Evolutionary conservation across 2,329 filamentous ascomycete genomes (phyloP).

Genomic region (Phaeophleospora eucalypticola): DNA sequence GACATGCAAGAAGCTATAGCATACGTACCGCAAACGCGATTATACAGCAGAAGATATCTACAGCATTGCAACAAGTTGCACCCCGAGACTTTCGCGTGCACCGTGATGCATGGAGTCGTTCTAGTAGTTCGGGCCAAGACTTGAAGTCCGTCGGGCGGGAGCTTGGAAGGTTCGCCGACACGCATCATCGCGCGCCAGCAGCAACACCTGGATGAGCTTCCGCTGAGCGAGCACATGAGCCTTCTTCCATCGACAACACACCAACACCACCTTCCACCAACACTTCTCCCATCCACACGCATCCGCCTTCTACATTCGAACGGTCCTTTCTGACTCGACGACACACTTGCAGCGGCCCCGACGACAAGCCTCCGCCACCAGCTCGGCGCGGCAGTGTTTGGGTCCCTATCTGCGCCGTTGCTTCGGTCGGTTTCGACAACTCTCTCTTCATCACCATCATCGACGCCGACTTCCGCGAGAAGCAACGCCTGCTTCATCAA

Average conservation of each 20-base stretch:
- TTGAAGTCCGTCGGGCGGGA: no score
- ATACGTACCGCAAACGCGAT: no score
- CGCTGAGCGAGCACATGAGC: background rate
- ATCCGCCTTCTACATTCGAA: background rate
- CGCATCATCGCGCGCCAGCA: background rate
- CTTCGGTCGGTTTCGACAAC: slow-evolving; percentile 9
- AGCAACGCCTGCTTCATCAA: background rate
- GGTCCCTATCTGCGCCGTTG: slow-evolving; percentile 5
- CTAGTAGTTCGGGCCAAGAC: no score
- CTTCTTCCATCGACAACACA: background rate
- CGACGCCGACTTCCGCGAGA: slow-evolving; percentile 4
- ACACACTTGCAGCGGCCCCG: slow-evolving; percentile 2
- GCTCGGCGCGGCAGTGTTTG: slow-evolving; percentile 9
- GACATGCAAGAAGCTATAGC: no score
- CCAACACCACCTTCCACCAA: slow-evolving; percentile 2
- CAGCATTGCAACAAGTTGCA: no score
- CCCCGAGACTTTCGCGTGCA: no score
- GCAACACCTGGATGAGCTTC: background rate
- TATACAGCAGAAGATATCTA: no score
- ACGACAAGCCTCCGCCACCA: slow-evolving; percentile 6
- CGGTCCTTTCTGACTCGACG: slow-evolving; percentile 2
- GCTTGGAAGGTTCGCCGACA: background rate
- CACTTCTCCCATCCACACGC: slow-evolving; percentile 5
- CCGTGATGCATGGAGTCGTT: no score
- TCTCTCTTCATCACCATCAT: slow-evolving; percentile 10